Conservation (phyloP, 331 rosid species). For the Malus hybrid region DNA sequence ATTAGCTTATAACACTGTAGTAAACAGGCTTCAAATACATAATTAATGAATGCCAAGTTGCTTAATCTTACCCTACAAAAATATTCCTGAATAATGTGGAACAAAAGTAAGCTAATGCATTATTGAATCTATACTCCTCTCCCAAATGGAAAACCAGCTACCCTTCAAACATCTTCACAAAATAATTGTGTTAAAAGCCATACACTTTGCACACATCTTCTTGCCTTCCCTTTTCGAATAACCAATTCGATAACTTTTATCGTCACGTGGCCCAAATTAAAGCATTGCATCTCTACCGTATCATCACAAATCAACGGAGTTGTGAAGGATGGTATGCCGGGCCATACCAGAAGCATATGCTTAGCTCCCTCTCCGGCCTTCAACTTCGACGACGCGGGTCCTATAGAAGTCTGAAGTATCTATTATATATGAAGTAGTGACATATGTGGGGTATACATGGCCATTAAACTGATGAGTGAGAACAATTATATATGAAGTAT, state of each 20-base stretch:
- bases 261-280: constrained; percentile 15
- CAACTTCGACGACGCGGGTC: background rate
- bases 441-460: background rate
- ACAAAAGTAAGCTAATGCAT: background rate
- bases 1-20: too few species aligned
- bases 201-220: constrained; percentile 3
- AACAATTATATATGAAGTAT: background rate
- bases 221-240: constrained; percentile 6
- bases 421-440: background rate
- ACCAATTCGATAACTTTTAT: background rate
- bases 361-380: background rate
- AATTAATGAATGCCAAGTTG: background rate
- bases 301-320: background rate
- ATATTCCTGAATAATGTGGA: background rate
- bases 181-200: background rate
- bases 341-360: background rate
- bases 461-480: background rate
- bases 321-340: background rate
- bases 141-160: background rate
- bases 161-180: background rate
- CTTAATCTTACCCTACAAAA: background rate
- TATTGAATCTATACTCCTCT: background rate
- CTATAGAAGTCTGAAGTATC: background rate
- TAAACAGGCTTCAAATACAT: background rate
- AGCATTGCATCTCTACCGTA: background rate